Evolutionary conservation across 1,139 yeast species (phyloP), one percentile per base, ranked within the genome.

Genomic region (Sugiyamaella grinbergsii): DNA sequence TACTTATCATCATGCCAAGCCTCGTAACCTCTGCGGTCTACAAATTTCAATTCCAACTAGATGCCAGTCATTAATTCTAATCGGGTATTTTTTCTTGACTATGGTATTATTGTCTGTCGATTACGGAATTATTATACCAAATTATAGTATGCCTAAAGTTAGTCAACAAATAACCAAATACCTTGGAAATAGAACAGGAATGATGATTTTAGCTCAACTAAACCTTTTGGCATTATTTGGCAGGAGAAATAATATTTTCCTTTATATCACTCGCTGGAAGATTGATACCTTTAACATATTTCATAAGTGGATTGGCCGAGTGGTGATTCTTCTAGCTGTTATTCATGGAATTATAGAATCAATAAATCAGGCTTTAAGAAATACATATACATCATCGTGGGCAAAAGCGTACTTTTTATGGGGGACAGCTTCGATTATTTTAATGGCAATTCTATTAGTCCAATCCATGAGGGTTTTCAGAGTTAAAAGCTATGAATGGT

Each of bases 281-380:
- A 77, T 76, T 58, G 71, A 82, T 1, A 75, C 86, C 41, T 83
- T 84, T 62, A 71, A 82, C 52, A 70, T 78, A 19, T 75, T 80
- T 63, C 94, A 86, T 67, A 80, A 83, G 61, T 82, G 87, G 84
- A 62, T 80, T 6, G 80, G 83, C 1, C 75, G 91, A 66, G 65
- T 78, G 2, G 67, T 78, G 13, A 69, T 79, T 48, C 47, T 73
- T 1, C 83, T 80, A 58, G 71, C 77, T 0, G 42, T 69, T 5
- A 54, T 69, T 20, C 74, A 70, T 52, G 59, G 65, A 16, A 55
- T 61, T n/a, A 52, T 54, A 1, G 49, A 37, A 24, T 34, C 51
- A 4, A 34, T 47, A 6, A 15, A 29, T 16, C 42, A 47, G 15
- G 28, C 31, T 16, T 24, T 67, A 77, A 60, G 85, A 85, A 0